phyloP scores from a whole-genome alignment of 176 grass and related monocot genomes.

The Areca catechu region DNA sequence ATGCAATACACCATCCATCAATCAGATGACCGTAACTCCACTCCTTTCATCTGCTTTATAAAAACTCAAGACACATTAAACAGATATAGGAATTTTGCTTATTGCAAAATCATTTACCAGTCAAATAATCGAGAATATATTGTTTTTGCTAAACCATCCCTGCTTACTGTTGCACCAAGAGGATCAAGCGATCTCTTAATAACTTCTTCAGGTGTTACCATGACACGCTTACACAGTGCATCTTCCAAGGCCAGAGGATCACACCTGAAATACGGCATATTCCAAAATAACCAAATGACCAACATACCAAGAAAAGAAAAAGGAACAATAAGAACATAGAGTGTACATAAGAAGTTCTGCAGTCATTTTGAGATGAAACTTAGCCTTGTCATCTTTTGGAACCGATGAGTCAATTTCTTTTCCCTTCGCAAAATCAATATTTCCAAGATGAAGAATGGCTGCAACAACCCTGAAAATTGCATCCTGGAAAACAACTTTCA shows the following conservation, averaged over 20 bases:
- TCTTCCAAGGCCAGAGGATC: conserved; percentile 76
- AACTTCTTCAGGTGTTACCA: conserved; percentile 97
- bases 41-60: no score
- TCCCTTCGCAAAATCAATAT: conserved; percentile 94
- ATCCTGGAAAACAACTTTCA: conserved; percentile 56
- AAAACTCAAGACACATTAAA: no score
- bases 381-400: conserved; percentile 93
- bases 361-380: conserved; percentile 92
- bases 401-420: conserved; percentile 90
- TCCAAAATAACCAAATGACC: neutral
- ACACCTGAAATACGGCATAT: conserved; percentile 51
- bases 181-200: conserved; percentile 98
- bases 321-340: neutral
- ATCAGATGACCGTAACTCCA: neutral
- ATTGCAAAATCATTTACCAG: conserved; percentile 56
- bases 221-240: conserved; percentile 93
- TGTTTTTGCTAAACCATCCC: conserved; percentile 95
- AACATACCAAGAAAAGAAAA: neutral
- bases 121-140: conserved; percentile 99
- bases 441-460: conserved; percentile 95
- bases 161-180: conserved; percentile 77
- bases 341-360: conserved; percentile 93
- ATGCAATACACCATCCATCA: conserved; percentile 5
- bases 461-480: conserved; percentile 98
- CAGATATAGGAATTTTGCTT: neutral